Conservation (phyloP, 495 filamentous ascomycete genomes). For the Viridothelium virens region DNA sequence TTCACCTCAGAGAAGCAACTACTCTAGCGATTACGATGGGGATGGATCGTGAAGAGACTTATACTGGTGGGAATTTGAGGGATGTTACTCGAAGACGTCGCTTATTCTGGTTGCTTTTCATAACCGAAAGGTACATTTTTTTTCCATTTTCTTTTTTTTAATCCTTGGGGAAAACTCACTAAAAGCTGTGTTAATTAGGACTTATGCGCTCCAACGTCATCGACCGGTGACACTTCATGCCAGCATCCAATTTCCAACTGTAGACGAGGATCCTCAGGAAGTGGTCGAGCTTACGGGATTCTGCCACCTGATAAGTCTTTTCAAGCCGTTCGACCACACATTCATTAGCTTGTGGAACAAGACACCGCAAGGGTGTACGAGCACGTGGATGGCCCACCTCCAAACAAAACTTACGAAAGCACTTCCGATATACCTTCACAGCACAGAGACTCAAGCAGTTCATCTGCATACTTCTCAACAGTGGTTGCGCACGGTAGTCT, state of each 20-base stretch:
- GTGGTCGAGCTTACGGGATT: conserved; percentile 48
- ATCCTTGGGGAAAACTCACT: conserved; percentile 10
- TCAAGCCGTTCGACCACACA: conserved; percentile 62
- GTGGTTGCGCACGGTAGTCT: conserved; percentile 77
- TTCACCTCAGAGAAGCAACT: conserved; percentile 62
- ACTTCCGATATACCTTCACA: conserved; percentile 53
- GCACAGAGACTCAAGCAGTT: conserved; percentile 58
- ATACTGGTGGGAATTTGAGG: conserved; percentile 38
- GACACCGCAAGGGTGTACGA: conserved; percentile 48
- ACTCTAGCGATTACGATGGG: conserved; percentile 47
- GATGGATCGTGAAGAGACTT: conserved; percentile 56
- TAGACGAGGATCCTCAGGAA: conserved; percentile 43
- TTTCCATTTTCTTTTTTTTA: not conserved
- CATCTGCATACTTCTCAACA: conserved; percentile 68
- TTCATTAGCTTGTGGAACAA: conserved; percentile 71
- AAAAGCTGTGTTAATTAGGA: conserved; percentile 32
- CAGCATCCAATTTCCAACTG: conserved; percentile 53
- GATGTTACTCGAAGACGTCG: conserved; percentile 50
- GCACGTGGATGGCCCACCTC: conserved; percentile 51
- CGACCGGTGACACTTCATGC: conserved; percentile 63
- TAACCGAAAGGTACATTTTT: conserved; percentile 54
- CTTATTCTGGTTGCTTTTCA: conserved; percentile 65
- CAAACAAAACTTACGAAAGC: conserved; percentile 60
- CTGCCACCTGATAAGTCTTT: conserved; percentile 58
- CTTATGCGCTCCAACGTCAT: conserved; percentile 71